Evolutionary conservation across 352 stramenopile genomes (phyloP).

Genomic region (Pythium pyrilobum): DNA sequence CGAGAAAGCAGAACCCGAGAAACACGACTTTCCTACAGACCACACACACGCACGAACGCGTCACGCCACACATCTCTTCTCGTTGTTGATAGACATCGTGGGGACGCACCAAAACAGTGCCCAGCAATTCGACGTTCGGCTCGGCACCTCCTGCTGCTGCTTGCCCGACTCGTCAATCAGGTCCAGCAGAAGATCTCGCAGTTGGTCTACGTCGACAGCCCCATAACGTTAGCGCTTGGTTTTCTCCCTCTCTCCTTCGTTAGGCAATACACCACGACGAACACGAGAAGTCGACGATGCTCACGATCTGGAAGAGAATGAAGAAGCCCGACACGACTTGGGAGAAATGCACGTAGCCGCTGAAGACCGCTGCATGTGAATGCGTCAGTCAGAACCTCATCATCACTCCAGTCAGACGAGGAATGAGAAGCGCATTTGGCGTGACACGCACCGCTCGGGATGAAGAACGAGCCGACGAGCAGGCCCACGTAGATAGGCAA

Average conservation of each 20-base stretch:
- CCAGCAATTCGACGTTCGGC: neutral
- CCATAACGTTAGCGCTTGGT: neutral
- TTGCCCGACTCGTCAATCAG: conserved; percentile 40
- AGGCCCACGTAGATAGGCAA: conserved; percentile 42
- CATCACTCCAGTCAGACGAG: neutral
- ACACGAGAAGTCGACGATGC: conserved; percentile 74
- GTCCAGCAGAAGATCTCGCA: conserved; percentile 46
- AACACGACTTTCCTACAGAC: conserved; percentile 50
- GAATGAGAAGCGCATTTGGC: neutral
- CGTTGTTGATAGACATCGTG: neutral
- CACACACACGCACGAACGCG: no score
- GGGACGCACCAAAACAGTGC: conserved; percentile 4
- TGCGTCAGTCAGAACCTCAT: neutral
- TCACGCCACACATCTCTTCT: no score
- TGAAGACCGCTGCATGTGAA: conserved; percentile 46
- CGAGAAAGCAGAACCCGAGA: conserved; percentile 55
- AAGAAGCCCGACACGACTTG: conserved; percentile 58
- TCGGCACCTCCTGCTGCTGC: conserved; percentile 10
- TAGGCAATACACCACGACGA: conserved; percentile 16
- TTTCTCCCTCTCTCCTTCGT: no score
- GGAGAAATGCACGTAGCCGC: conserved; percentile 49
- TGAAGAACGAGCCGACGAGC: conserved; percentile 68
- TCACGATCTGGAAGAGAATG: conserved; percentile 78
- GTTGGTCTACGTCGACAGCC: conserved; percentile 37
- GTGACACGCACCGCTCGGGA: conserved; percentile 55